Percentiles rank a stretch among this genome's conserved stretches.
phyloP scores from a whole-genome alignment of 768 basidiomycete genomes.

The Cystofilobasidium ferigula region DNA sequence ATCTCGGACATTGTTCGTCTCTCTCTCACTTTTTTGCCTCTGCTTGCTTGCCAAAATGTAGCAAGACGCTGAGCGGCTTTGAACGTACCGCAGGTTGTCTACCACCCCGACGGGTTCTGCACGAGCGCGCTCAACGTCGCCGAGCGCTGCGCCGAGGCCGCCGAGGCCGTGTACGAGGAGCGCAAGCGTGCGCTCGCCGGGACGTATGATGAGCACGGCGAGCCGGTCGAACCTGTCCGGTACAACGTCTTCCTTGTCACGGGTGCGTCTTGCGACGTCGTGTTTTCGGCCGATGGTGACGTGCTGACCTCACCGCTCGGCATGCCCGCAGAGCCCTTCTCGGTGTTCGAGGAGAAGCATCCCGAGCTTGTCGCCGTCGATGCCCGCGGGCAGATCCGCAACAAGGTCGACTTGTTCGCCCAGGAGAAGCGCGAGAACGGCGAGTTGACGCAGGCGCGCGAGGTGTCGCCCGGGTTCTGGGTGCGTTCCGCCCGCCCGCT shows the following conservation, averaged over 20 bases:
- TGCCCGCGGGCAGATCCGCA: constrained; percentile 30
- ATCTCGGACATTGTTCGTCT: constrained; percentile 61
- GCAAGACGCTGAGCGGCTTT: too few relatives aligned
- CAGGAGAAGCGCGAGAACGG: constrained; percentile 84
- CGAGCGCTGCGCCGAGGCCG: constrained; percentile 39
- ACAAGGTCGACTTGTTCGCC: constrained; percentile 59
- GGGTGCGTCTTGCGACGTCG: too few relatives aligned
- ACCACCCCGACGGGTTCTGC: constrained; percentile 58
- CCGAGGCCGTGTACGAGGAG: constrained; percentile 30
- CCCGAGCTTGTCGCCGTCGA: constrained; percentile 38
- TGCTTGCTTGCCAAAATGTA: background rate
- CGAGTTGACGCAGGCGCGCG: constrained; percentile 67
- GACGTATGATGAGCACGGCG: background rate
- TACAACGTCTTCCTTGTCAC: constrained; percentile 73
- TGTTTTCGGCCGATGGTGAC: background rate
- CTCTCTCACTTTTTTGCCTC: background rate
- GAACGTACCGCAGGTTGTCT: constrained; percentile 50
- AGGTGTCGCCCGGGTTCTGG: constrained; percentile 46
- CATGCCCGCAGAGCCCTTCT: constrained; percentile 37
- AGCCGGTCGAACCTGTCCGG: constrained; percentile 28
- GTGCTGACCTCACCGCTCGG: background rate
- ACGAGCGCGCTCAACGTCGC: constrained; percentile 53
- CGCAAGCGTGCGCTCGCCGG: constrained; percentile 28
- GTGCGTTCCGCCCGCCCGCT: constrained; percentile 28
- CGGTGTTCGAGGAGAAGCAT: constrained; percentile 35